Conservation (phyloP, 768 basidiomycete species). For the Tylopilus plumbeoviolaceoides region DNA sequence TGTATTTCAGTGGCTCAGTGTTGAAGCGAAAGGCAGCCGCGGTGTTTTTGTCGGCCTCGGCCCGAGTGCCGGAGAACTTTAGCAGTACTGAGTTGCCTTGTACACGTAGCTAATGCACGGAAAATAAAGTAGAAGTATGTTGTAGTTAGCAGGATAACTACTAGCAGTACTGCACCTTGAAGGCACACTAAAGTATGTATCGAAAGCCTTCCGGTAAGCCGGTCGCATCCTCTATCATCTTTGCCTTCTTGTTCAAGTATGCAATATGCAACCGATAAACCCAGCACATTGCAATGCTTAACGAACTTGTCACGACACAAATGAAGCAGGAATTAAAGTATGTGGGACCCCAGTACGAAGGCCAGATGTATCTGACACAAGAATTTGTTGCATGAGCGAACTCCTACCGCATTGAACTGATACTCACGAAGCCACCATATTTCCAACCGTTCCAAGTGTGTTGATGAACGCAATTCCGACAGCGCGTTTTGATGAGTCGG, state of each 20-base stretch:
- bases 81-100: background rate
- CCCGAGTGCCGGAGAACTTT: no score
- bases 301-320: slow-evolving; percentile 54
- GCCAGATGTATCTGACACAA: slow-evolving; percentile 56
- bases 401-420: background rate
- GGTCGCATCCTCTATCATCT: slow-evolving; percentile 35
- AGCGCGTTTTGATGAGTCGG: slow-evolving; percentile 79
- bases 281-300: slow-evolving; percentile 47
- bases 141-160: no score
- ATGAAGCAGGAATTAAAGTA: slow-evolving; percentile 73
- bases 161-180: background rate
- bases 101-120: no score
- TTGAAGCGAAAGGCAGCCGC: background rate
- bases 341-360: slow-evolving; percentile 60
- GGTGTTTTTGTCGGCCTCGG: no score
- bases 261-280: slow-evolving; percentile 42
- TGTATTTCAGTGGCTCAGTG: background rate
- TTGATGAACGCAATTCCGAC: slow-evolving; percentile 81
- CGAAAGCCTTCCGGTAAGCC: slow-evolving; percentile 37
- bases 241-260: slow-evolving; percentile 36
- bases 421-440: slow-evolving; percentile 71
- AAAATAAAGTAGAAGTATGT: no score
- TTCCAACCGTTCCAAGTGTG: slow-evolving; percentile 74
- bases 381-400: background rate
- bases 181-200: slow-evolving; percentile 37